Evolutionary conservation across 352 stramenopile species (phyloP).

Genomic region (Phytophthora pistaciae): DNA sequence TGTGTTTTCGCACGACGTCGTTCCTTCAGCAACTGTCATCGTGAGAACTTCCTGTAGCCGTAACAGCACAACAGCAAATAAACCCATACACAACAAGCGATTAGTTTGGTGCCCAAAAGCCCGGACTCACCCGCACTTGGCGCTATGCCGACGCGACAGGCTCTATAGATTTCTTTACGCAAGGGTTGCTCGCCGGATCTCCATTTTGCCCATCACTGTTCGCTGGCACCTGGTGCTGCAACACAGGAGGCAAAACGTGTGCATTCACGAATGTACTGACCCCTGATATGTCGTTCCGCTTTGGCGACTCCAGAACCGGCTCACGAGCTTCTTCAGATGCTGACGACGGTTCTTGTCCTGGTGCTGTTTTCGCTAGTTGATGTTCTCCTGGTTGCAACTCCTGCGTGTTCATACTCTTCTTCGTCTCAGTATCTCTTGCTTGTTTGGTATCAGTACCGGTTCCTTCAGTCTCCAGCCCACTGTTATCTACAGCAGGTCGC

Average conservation of each 20-base stretch:
- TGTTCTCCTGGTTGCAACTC: neutral
- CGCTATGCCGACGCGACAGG: constrained; percentile 32
- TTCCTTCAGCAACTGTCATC: constrained; percentile 5
- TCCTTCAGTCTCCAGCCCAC: constrained; percentile 1
- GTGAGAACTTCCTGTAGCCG: neutral
- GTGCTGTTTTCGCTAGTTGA: constrained; percentile 7
- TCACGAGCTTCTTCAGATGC: neutral
- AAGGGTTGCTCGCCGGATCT: constrained; percentile 35
- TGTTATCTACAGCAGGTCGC: neutral
- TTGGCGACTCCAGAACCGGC: constrained; percentile 9
- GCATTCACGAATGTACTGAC: constrained; percentile 46
- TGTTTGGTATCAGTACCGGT: neutral
- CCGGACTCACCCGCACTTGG: constrained; percentile 38
- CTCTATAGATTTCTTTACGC: constrained; percentile 49
- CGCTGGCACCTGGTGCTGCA: constrained; percentile 29
- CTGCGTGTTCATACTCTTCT: constrained; percentile 4
- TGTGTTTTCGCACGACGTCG: neutral
- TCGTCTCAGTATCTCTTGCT: constrained; percentile 8
- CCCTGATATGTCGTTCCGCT: constrained; percentile 25
- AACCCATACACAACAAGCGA: constrained; percentile 38
- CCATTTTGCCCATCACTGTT: constrained; percentile 37
- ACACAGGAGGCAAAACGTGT: constrained; percentile 27
- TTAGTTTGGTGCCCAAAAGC: constrained; percentile 36
- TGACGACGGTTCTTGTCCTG: constrained; percentile 1
- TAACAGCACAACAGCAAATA: constrained; percentile 16